These are phyloP conservation scores for Diaporthe nobilis DNA, from an alignment of 2,329 filamentous ascomycete species.

Conservation along the genomic window DNA sequence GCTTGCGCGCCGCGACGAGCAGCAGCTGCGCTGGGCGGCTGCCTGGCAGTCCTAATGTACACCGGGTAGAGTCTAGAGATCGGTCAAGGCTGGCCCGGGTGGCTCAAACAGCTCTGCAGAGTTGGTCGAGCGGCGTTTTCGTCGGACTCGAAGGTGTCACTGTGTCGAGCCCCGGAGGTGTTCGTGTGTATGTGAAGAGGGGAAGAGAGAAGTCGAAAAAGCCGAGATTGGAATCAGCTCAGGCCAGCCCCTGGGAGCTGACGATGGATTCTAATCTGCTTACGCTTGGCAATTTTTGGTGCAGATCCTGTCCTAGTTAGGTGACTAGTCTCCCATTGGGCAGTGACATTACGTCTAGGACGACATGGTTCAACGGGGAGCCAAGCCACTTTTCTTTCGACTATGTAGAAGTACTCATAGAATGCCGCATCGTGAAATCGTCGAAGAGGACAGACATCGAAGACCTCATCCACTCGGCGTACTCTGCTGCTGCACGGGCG, in stretches of 20 bases:
- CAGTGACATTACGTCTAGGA: background rate
- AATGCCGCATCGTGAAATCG: background rate
- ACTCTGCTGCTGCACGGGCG: background rate
- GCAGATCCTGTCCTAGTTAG: background rate
- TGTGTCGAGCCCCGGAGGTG: background rate
- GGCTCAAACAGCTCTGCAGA: background rate
- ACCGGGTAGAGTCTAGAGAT: background rate
- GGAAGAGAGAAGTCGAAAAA: background rate
- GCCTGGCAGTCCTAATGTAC: background rate
- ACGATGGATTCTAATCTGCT: constrained; percentile 7
- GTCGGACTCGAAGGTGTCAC: background rate
- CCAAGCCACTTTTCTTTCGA: background rate
- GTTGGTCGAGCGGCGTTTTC: background rate
- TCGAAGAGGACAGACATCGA: background rate
- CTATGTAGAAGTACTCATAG: background rate
- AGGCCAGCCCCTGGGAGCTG: background rate
- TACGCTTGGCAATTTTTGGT: background rate
- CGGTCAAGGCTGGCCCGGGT: background rate
- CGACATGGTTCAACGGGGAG: background rate
- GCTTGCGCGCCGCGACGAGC: background rate
- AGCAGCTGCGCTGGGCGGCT: background rate
- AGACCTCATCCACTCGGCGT: background rate
- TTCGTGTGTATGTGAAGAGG: background rate
- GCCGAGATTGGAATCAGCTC: constrained; percentile 4
- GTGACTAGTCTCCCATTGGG: background rate